These are phyloP conservation scores for Rhodotorula sp. DNA, from an alignment of 1,284 basidiomycete genomes.

Conservation along the genomic window DNA sequence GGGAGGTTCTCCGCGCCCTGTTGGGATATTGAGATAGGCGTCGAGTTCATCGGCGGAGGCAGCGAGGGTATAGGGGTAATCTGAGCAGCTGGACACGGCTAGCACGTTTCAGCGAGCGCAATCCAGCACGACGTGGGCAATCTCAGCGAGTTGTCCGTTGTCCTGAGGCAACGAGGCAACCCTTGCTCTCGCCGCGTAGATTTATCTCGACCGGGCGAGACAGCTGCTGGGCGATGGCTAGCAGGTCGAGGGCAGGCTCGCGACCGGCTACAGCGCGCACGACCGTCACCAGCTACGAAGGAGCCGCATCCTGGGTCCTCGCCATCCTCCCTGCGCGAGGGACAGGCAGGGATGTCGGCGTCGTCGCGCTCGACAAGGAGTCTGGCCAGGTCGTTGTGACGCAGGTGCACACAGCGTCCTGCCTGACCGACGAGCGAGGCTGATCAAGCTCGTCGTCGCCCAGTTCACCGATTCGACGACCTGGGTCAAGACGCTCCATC, in stretches of 20 bases:
- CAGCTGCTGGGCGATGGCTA: background rate
- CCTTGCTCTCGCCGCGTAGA: too few relatives aligned
- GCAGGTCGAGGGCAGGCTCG: background rate
- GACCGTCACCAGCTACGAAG: background rate
- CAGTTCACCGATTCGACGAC: slow-evolving; percentile 50
- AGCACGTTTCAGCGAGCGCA: too few relatives aligned
- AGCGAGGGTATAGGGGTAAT: background rate
- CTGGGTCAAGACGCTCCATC: slow-evolving; percentile 82
- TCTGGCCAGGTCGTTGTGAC: slow-evolving; percentile 35
- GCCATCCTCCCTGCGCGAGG: slow-evolving; percentile 40
- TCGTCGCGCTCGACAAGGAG: slow-evolving; percentile 39
- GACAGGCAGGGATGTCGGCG: slow-evolving; percentile 40
- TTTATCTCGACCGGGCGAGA: too few relatives aligned
- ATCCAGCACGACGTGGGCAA: too few relatives aligned
- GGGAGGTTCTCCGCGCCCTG: slow-evolving; percentile 3
- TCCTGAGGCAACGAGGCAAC: too few relatives aligned
- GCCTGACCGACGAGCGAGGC: too few relatives aligned
- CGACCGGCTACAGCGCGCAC: slow-evolving; percentile 9
- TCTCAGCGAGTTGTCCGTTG: too few relatives aligned
- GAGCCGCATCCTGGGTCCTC: slow-evolving; percentile 24
- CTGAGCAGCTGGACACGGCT: background rate
- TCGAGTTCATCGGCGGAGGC: too few relatives aligned
- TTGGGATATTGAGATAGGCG: too few relatives aligned
- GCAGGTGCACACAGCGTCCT: slow-evolving; percentile 24
- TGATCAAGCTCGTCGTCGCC: background rate